Evolutionary conservation across 169 alveolate genomes (phyloP).

Genomic region (Plasmodium vivax): DNA sequence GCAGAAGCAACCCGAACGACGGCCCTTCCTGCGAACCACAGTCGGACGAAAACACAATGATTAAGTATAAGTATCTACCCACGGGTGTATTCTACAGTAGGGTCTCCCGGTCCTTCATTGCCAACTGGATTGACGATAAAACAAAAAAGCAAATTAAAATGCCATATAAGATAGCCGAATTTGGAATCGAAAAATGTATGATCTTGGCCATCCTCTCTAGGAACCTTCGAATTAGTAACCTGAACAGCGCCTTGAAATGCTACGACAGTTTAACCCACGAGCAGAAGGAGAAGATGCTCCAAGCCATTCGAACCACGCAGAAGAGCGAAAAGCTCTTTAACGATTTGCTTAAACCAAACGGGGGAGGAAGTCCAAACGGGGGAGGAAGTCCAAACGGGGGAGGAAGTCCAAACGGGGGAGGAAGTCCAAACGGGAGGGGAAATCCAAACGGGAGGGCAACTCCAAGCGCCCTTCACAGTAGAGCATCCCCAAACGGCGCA

Average conservation of each 20-base stretch:
- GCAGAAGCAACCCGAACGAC: background rate
- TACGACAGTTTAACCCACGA: slow-evolving; percentile 35
- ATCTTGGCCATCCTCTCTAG: slow-evolving; percentile 68
- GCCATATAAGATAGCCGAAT: slow-evolving; percentile 71
- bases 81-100: slow-evolving; percentile 72
- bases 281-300: slow-evolving; percentile 58
- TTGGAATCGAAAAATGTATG: slow-evolving; percentile 71
- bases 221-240: slow-evolving; percentile 41
- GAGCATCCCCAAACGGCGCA: background rate
- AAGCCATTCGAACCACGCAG: slow-evolving; percentile 53
- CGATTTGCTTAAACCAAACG: slow-evolving; percentile 15
- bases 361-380: slow-evolving; percentile 17
- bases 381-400: slow-evolving; percentile 9
- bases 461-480: background rate
- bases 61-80: slow-evolving; percentile 61
- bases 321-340: slow-evolving; percentile 66
- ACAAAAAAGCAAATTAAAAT: slow-evolving; percentile 66
- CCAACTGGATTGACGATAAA: slow-evolving; percentile 72
- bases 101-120: slow-evolving; percentile 64
- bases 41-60: slow-evolving; percentile 11
- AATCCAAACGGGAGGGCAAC: background rate
- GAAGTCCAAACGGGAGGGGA: background rate
- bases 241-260: slow-evolving; percentile 14
- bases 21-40: slow-evolving; percentile 1
- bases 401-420: background rate